Evolutionary conservation across 2,329 filamentous ascomycete species (phyloP), one percentile per base, ranked within the genome.

Genomic region (Macrophomina pseudophaseolina): DNA sequence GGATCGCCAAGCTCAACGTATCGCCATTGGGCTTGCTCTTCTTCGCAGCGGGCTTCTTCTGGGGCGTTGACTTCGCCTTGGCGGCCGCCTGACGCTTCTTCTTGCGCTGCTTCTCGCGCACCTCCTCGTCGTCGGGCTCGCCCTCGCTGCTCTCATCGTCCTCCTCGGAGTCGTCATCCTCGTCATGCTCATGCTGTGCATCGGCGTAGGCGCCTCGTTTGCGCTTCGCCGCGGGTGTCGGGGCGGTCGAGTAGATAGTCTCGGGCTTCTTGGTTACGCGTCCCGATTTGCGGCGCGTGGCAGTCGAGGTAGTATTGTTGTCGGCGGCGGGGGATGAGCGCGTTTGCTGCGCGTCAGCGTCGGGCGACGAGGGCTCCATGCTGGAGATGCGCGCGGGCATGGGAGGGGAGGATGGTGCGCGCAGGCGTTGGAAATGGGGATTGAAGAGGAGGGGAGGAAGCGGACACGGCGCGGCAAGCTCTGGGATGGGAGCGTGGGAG

Each of bases 21-120:
- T 83, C 82, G 60, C 82, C 81, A 70, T 84, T 82, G 33, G 84
- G 85, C 75, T 85, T 88, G 46, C 84, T 78, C 75, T 88, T 83
- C 69, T 86, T 86, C 70, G 78, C 74, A 44, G 75, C 78, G 9
- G 84, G 82, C 53, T 84, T 75, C 63, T 71, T 73, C 11, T 70
- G 72, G 42, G 64, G 51, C 60, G 53, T 66, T 69, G 68, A 63
- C 60, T 74, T 76, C 69, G 48, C 40, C 42, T 63, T 68, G n/a
- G 53, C 53, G 30, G 49, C 53, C 3, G 60, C 35, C 69, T 62
- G 58, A 44, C 58, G 58, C 42, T 75, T 76, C 68, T 70, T 75
- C 69, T 73, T 77, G 66, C 74, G 73, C 68, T 73, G 71, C 63
- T 73, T 74, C 65, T 67, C 60, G 59, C 72, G 74, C 68, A 79